Evolutionary conservation across 768 basidiomycete species (phyloP).

Genomic region (Leccinum disarticulatum): DNA sequence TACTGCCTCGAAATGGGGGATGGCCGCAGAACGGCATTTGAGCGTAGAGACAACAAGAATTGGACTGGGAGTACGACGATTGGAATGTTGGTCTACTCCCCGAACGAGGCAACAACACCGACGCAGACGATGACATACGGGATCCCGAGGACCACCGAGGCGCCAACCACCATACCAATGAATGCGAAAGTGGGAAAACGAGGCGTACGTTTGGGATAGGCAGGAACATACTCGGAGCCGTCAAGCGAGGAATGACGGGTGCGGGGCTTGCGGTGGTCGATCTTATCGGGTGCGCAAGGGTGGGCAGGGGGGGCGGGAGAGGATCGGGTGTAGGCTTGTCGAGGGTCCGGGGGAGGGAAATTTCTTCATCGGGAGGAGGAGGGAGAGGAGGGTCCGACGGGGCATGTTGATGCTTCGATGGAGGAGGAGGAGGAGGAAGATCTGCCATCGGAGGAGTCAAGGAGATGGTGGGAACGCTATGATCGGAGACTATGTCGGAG

Average conservation of each 20-base stretch:
- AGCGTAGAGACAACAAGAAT: constrained; percentile 7
- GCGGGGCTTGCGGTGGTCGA: constrained; percentile 12
- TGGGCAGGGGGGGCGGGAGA: constrained; percentile 22
- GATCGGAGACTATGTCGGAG: constrained; percentile 14
- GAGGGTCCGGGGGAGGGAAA: constrained; percentile 42
- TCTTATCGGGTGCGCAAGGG: constrained; percentile 38
- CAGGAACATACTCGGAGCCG: constrained; percentile 76
- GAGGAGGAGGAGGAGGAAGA: constrained; percentile 2
- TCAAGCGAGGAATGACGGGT: constrained; percentile 60
- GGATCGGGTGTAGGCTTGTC: constrained; percentile 55
- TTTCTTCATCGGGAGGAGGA: constrained; percentile 30
- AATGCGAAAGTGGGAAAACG: constrained; percentile 42
- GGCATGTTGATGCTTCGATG: constrained; percentile 1
- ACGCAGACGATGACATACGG: constrained; percentile 40
- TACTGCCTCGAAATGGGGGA: constrained; percentile 7
- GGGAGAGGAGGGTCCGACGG: background rate
- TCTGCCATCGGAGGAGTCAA: constrained; percentile 4
- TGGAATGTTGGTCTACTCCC: background rate
- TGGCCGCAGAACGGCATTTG: background rate
- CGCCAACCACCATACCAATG: constrained; percentile 61
- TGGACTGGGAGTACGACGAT: constrained; percentile 3
- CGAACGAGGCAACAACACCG: constrained; percentile 27
- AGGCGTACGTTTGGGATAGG: constrained; percentile 87
- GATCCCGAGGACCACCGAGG: constrained; percentile 34
- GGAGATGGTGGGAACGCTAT: background rate